Evolutionary conservation across 129 eudicot genomes (phyloP).

Genomic region (Heracleum sosnowskyi): DNA sequence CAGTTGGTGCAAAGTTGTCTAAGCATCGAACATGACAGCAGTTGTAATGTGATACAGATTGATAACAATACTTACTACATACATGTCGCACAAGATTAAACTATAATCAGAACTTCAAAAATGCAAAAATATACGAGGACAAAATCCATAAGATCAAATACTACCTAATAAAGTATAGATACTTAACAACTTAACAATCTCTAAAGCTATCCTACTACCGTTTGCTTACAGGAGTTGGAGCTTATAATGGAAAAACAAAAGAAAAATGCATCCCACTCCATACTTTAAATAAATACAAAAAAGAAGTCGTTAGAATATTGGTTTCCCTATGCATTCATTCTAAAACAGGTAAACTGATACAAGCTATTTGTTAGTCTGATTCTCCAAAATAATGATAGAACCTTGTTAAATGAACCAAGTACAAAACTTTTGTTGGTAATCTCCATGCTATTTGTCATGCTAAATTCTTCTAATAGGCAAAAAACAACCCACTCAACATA

Average conservation of each 20-base stretch:
- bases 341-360: not conserved
- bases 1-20: not conserved
- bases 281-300: not conserved
- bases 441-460: not conserved
- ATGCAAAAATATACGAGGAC: not conserved
- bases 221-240: not conserved
- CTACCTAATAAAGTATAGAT: not conserved
- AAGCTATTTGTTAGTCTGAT: not conserved
- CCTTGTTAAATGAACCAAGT: not conserved
- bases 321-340: not conserved
- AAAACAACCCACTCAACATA: not conserved
- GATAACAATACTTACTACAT: not conserved
- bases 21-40: not conserved
- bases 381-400: not conserved
- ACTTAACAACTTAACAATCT: not conserved
- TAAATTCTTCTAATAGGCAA: not conserved
- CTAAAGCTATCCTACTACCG: not conserved
- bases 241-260: not conserved
- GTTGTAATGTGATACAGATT: not conserved
- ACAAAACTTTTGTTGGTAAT: not conserved
- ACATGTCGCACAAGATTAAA: not conserved
- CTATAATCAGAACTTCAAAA: not conserved
- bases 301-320: not conserved
- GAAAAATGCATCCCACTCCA: not conserved
- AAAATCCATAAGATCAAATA: not conserved